These are phyloP conservation scores for Bruguiera parviflora DNA, from an alignment of 345 rosid species.

Conservation along the genomic window DNA sequence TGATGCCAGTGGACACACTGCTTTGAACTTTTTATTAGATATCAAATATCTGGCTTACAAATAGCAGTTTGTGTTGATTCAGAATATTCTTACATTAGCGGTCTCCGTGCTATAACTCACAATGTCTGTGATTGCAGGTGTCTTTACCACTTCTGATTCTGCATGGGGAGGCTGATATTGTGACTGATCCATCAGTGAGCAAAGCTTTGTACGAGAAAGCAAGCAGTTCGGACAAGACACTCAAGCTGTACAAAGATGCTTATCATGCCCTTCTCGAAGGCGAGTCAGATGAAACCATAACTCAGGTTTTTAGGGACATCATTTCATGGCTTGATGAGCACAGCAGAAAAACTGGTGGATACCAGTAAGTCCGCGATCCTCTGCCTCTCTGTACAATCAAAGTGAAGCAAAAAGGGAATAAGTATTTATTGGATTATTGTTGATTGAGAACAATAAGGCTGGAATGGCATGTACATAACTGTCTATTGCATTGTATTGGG, in stretches of 20 bases:
- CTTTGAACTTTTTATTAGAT: constrained; percentile 36
- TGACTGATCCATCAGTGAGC: constrained; percentile 93
- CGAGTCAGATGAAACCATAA: constrained; percentile 77
- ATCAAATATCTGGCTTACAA: background rate
- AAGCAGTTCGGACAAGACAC: constrained; percentile 66
- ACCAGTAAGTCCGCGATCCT: background rate
- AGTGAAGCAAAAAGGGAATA: background rate
- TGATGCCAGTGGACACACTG: constrained; percentile 62
- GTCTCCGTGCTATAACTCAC: background rate
- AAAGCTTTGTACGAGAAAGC: constrained; percentile 76
- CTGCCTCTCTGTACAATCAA: background rate
- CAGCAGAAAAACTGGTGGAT: constrained; percentile 16
- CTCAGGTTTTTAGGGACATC: constrained; percentile 61
- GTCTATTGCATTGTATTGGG: background rate
- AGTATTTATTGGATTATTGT: background rate
- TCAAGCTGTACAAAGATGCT: constrained; percentile 59
- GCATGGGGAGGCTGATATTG: constrained; percentile 79
- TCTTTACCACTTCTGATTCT: constrained; percentile 73
- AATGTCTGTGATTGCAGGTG: constrained; percentile 40
- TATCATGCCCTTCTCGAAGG: constrained; percentile 82
- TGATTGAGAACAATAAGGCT: background rate
- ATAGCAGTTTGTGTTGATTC: background rate
- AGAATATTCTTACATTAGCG: background rate
- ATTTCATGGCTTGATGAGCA: constrained; percentile 76
- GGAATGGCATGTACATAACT: background rate